Base-by-base conservation (phyloP, 805 yeast species). In the Nakazawaea ishiwadae region DNA sequence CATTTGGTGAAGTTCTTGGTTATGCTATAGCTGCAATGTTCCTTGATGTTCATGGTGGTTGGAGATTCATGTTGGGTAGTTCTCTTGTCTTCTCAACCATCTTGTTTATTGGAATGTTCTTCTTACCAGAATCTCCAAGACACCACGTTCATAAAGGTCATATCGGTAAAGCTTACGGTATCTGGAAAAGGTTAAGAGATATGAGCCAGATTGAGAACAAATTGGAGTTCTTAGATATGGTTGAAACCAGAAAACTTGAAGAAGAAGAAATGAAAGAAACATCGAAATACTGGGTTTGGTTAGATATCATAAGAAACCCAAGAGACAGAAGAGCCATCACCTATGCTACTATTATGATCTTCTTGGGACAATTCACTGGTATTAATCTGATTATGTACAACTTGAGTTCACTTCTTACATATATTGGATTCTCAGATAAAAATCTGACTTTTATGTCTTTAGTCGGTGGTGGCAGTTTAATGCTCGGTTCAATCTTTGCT, bases 31-130 rank as follows among this genome's bases (percentile, higher is more conserved):
- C 81, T 32, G 84, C 81, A 8, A 76, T 79, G 15, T 79, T 79
- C 58, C 75, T 68, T 45, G 68, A 66, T 15, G 79, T 78, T 8
- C 47, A 59, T 3, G 78, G 74, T 26, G 82, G 80, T 18, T 79
- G 86, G 86, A 66, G 85, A 52, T 77, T 52, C 57, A 79, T 78
- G 77, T 66, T 79, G 18, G 85, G 85, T 14, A 75, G 82, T 2
- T 76, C 84, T 3, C 59, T 79, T 31, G 68, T 79, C 2, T 77
- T 77, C 53, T 76, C 83, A 15, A 69, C 81, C 1, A 47, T 69
- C 16, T 59, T 79, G 52, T 60, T 75, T 35, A 35, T 62, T 41
- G 82, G 79, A 26, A 53, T 76, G 60, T 62, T 75, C 55, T 69
- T 75, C 56, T 58, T 77, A 23, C 83, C 83, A 2, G 84, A 77